A percentile compares a stretch with the other conserved stretches of the same genome.
These are phyloP conservation scores for Scheffersomyces illinoinensis DNA, from an alignment of 1,139 yeast genomes.

Conservation along the genomic window DNA sequence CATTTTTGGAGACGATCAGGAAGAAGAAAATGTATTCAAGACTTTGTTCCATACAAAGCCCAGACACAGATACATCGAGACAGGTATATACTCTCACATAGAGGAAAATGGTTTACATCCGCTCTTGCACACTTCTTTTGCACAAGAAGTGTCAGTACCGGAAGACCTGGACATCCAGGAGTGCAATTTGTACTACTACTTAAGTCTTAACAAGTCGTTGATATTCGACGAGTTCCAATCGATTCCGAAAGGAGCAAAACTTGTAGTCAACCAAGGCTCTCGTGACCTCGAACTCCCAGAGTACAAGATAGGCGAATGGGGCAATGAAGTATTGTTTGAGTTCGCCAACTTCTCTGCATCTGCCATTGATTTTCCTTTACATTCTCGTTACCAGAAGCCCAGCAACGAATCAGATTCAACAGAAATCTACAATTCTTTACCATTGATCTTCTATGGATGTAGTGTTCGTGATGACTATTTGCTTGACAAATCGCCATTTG, in stretches of 20 bases:
- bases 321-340: slow-evolving; percentile 39
- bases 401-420: slow-evolving; percentile 8
- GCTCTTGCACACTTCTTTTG: slow-evolving; percentile 17
- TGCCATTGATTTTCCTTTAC: slow-evolving; percentile 29
- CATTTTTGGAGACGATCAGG: slow-evolving; percentile 19
- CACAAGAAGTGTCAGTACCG: slow-evolving; percentile 9
- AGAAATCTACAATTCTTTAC: slow-evolving; percentile 15
- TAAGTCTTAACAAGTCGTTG: slow-evolving; percentile 33
- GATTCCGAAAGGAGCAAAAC: slow-evolving; percentile 23
- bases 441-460: slow-evolving; percentile 37
- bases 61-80: slow-evolving; percentile 29
- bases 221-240: slow-evolving; percentile 44
- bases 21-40: slow-evolving; percentile 23
- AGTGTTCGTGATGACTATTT: slow-evolving; percentile 26
- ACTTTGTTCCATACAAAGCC: slow-evolving; percentile 49
- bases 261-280: slow-evolving; percentile 34
- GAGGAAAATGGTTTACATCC: slow-evolving; percentile 44
- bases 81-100: slow-evolving; percentile 12
- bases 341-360: slow-evolving; percentile 13
- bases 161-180: slow-evolving; percentile 23
- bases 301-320: slow-evolving; percentile 42
- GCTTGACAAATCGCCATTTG: slow-evolving; percentile 40
- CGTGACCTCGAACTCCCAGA: slow-evolving; percentile 46
- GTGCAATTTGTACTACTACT: slow-evolving; percentile 37
- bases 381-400: slow-evolving; percentile 44